Evolutionary conservation across 768 basidiomycete genomes (phyloP), one percentile per base, ranked within the genome.

Genomic region (Leccinum pellstonianum): DNA sequence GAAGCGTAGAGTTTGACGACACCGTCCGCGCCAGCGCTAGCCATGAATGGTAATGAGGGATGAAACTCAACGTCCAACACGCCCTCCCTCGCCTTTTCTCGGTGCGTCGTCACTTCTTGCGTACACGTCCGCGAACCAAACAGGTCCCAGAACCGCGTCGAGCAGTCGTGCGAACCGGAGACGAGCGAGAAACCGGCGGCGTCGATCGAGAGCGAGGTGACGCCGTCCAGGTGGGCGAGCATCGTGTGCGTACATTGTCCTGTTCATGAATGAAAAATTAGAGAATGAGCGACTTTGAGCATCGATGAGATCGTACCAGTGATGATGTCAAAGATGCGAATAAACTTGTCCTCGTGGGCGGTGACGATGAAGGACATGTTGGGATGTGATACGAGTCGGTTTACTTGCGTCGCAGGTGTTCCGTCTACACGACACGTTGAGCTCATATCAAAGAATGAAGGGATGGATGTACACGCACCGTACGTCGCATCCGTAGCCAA

Each of bases 21-120:
- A 27, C 95, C 95, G 75, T 98, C 96, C 12, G 93, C 93, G n/a
- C 96, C 96, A 19, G 92, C 91, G 72, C 92, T 96, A 15, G 90
- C 93, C 82, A 97, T 86, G 69, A 95, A 86, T 29, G 91, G 90
- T 58, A 95, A 74, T 60, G 88, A 83, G 12, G 88, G 86, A 70
- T 93, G 91, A 76, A 91, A 91, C 63, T 90, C 87, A 12, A 96
- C 88, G 66, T 87, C 91, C 62, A 97, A 79, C 21, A 96, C 93
- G 43, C 97, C 97, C 73, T 98, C 95, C 55, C 86, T 83, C 46
- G 86, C 89, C 75, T 95, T 96, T 77, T 88, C 85, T 51, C 96
- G 85, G 76, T 98, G 97, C 38, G 84, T 85, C 33, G 91, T 88
- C 60, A 91, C 83, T 73, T 98, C 97, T 68, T 98, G 95, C 14